Conservation (phyloP, 441 rosid species). For the Pelargonium australe region DNA sequence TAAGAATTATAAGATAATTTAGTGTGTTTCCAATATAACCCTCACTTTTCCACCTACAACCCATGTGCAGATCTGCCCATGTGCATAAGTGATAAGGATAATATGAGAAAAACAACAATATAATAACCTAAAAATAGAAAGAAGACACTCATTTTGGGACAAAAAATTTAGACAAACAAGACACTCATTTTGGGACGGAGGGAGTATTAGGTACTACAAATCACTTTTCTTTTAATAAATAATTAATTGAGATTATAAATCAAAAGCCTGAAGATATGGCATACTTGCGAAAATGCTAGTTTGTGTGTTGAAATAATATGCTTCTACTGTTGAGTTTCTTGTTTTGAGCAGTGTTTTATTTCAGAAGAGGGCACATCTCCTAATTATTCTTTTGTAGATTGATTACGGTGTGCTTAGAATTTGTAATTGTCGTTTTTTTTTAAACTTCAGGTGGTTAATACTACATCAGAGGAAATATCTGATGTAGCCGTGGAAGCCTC, state of each 20-base stretch:
- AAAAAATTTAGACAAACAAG: too few species aligned
- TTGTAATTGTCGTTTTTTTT: not conserved
- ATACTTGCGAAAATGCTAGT: not conserved
- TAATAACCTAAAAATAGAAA: too few species aligned
- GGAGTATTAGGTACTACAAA: not conserved
- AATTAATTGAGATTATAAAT: not conserved
- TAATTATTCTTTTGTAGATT: not conserved
- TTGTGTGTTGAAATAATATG: not conserved
- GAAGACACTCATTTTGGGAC: too few species aligned
- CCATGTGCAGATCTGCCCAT: too few species aligned
- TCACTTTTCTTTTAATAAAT: not conserved
- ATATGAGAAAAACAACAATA: too few species aligned
- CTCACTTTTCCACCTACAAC: too few species aligned
- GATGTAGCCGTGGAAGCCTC: conserved; percentile 70
- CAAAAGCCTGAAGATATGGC: not conserved
- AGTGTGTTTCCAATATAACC: too few species aligned
- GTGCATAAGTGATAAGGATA: too few species aligned
- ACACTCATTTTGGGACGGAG: too few species aligned
- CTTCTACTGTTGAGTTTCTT: not conserved
- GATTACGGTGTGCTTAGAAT: not conserved
- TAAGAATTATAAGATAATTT: too few species aligned
- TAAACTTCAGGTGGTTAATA: conserved; percentile 64
- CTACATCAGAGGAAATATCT: conserved; percentile 49
- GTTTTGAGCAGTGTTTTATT: too few species aligned
- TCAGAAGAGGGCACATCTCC: not conserved